phyloP scores from a whole-genome alignment of 2,329 filamentous ascomycete genomes.

The Boeremia exigua region DNA sequence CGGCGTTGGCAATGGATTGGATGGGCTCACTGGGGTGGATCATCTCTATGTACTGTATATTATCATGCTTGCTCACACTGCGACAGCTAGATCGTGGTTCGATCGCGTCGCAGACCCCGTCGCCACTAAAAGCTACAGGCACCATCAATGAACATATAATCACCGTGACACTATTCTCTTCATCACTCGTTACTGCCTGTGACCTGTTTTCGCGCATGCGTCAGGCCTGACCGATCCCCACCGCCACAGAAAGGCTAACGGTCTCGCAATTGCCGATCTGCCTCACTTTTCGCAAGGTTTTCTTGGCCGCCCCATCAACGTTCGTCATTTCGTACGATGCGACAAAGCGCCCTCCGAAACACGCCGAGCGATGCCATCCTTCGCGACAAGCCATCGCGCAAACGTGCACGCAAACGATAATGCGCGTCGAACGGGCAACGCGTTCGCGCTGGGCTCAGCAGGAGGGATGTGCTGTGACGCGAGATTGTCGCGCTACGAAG shows the following conservation, averaged over 20 bases:
- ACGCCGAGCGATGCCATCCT: conserved; percentile 5
- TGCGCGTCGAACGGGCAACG: conserved; percentile 18
- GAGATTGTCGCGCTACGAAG: conserved; percentile 12
- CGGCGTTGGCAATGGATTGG: conserved; percentile 43
- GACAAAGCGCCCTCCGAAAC: conserved; percentile 8
- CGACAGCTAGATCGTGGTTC: conserved; percentile 44
- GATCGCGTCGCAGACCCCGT: conserved; percentile 40
- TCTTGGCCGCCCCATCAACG: conserved; percentile 16
- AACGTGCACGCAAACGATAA: conserved; percentile 5
- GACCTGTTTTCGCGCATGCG: neutral
- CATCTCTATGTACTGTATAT: conserved; percentile 43
- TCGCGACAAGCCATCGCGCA: neutral
- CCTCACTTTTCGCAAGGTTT: conserved; percentile 17
- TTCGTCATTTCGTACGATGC: conserved; percentile 13
- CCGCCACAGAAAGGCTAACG: neutral
- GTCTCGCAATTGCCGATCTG: conserved; percentile 13
- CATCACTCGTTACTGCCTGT: no score
- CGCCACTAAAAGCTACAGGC: conserved; percentile 18
- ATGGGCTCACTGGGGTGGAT: conserved; percentile 36
- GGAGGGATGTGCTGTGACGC: conserved; percentile 12
- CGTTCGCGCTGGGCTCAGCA: conserved; percentile 7
- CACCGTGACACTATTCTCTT: neutral
- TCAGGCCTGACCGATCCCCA: neutral
- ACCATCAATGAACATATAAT: conserved; percentile 11
- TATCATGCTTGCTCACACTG: conserved; percentile 34